phyloP scores from a whole-genome alignment of 768 basidiomycete genomes.

The Daedaleopsis sinensis region DNA sequence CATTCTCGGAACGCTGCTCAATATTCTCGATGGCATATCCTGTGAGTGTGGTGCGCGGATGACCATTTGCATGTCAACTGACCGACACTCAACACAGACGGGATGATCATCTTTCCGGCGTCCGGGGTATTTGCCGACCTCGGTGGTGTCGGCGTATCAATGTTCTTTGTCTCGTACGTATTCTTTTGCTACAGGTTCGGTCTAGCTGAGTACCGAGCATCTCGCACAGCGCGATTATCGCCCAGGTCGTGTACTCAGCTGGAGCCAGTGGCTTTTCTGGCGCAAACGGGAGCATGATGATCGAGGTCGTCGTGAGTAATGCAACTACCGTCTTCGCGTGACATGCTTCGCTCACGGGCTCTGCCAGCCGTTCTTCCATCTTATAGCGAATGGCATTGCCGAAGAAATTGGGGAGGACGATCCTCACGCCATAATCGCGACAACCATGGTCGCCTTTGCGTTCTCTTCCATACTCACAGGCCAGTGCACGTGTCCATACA shows the following conservation, averaged over 20 bases:
- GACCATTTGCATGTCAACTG: not conserved
- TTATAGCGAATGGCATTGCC: slow-evolving; percentile 80
- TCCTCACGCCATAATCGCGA: slow-evolving; percentile 78
- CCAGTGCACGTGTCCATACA: slow-evolving; percentile 19
- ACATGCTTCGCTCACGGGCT: not conserved
- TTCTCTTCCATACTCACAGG: slow-evolving; percentile 89
- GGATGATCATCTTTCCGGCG: slow-evolving; percentile 95
- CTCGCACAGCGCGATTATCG: slow-evolving; percentile 59
- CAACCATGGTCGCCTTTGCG: slow-evolving; percentile 87
- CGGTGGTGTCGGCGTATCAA: slow-evolving; percentile 89
- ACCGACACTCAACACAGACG: slow-evolving; percentile 56
- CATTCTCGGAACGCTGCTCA: slow-evolving; percentile 80
- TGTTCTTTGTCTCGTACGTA: slow-evolving; percentile 86
- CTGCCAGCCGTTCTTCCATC: slow-evolving; percentile 89
- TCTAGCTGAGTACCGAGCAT: slow-evolving; percentile 1
- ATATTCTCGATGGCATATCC: slow-evolving; percentile 91
- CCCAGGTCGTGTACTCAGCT: slow-evolving; percentile 83
- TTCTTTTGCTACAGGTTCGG: not conserved
- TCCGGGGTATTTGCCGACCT: slow-evolving; percentile 77
- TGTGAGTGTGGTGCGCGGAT: slow-evolving; percentile 53
- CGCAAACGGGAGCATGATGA: slow-evolving; percentile 97
- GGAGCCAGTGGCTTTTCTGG: slow-evolving; percentile 91
- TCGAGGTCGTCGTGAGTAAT: slow-evolving; percentile 86
- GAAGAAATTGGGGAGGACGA: slow-evolving; percentile 69
- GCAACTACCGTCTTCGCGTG: not conserved